Base-by-base conservation (phyloP, 2,329 filamentous ascomycete species). In the Aspergillus luchuensis region DNA sequence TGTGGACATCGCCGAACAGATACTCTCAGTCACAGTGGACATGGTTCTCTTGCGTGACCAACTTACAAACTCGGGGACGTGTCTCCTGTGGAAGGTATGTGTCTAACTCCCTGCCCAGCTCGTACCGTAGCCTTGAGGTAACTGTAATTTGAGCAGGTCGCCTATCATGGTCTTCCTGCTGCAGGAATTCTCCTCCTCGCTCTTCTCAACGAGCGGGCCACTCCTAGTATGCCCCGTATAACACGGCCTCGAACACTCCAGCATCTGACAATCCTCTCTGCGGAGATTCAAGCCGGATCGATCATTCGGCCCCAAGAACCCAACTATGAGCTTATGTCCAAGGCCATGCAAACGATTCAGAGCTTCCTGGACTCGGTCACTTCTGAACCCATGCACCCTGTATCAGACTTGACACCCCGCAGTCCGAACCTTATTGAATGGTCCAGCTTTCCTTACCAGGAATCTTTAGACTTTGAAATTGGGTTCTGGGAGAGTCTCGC, bases 151-250 rank as follows among this genome's bases (percentile, higher is more conserved):
- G 28, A 30, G 15, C 15, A 72, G 69, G 65, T 73, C 5, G 67
- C 66, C 11, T 65, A 72, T 33, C 72, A 72, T 38, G 69, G 69
- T 11, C 71, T 72, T 6, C 71, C 71, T 5, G 70, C 69, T 1
- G 70, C 69, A 3, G 71, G 69, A 15, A 72, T 72, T 0, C 60
- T 74, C 19, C 68, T 71, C 8, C 64, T 73, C 1, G 69, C 71
- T 2, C 59, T 74, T 28, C 60, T 74, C 1, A 66, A 68, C 11
- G 69, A 67, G 19, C 62, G 65, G 3, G 48, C 61, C 8, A 56
- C 65, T 38, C 52, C 63, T 8, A 36, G 4, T 11, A 8, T 62
- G 43, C 30, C 51, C 6, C 54, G 56, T 15, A 56, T 65, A 13
- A 51, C 69, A 4, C 62, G 61, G n/a, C 64, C 65, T 10, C 65